Conservation (phyloP, 2,329 filamentous ascomycete genomes). For the Aspergillus sp. region DNA sequence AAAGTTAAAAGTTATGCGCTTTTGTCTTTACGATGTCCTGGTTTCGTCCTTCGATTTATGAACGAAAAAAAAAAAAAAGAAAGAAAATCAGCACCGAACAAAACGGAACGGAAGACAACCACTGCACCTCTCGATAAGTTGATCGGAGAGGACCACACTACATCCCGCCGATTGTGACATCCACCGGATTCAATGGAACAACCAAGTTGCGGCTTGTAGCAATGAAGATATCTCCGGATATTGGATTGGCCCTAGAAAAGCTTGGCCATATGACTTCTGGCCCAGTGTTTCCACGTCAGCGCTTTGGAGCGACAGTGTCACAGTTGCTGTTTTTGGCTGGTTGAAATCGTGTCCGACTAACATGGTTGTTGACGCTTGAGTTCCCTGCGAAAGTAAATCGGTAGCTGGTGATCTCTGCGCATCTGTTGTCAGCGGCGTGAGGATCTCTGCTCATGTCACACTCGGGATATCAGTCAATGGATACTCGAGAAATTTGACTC, state of each 20-base stretch:
- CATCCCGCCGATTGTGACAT: constrained; percentile 10
- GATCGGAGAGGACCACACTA: constrained; percentile 1
- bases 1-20: not conserved
- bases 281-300: constrained; percentile 9
- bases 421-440: not conserved
- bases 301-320: not conserved
- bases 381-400: constrained; percentile 19
- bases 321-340: constrained; percentile 11
- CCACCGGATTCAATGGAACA: constrained; percentile 24
- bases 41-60: constrained; percentile 3
- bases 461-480: not conserved
- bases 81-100: constrained; percentile 7
- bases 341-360: constrained; percentile 32
- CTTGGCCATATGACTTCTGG: constrained; percentile 28
- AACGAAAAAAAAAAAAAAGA: constrained; percentile 10
- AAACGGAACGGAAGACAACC: constrained; percentile 1
- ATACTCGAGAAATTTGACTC: too few relatives aligned
- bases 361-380: constrained; percentile 29
- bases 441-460: not conserved
- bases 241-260: constrained; percentile 33
- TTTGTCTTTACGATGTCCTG: constrained; percentile 3
- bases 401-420: constrained; percentile 1
- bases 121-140: constrained; percentile 1
- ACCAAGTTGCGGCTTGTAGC: constrained; percentile 36
- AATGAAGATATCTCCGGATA: constrained; percentile 31